These are phyloP conservation scores for Chalaropsis thielavioides DNA, from an alignment of 2,329 filamentous ascomycete species.

Conservation along the genomic window DNA sequence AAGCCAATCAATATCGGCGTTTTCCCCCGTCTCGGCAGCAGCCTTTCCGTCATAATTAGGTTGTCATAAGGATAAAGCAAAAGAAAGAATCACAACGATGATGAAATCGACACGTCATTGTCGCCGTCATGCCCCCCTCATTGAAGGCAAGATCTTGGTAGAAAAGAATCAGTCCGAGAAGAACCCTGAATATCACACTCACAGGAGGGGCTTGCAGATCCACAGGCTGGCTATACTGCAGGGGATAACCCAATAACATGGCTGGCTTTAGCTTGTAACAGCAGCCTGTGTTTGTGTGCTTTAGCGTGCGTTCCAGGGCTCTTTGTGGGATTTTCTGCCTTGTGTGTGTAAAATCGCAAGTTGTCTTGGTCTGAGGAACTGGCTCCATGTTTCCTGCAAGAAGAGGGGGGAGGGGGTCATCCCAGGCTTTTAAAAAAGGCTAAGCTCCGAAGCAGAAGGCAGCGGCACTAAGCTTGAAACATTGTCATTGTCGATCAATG, in stretches of 20 bases:
- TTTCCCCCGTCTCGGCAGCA: not conserved
- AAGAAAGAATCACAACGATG: not conserved
- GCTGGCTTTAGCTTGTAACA: not conserved
- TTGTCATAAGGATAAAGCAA: not conserved
- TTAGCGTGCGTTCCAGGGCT: not conserved
- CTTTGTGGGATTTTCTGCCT: not conserved
- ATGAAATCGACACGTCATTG: not conserved
- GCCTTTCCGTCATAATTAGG: not conserved
- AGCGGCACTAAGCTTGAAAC: constrained; percentile 1
- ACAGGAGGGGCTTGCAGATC: not conserved
- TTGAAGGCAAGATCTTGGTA: not conserved
- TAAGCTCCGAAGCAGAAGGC: not conserved
- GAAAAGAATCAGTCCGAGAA: not conserved
- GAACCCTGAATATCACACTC: not conserved
- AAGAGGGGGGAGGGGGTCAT: not conserved
- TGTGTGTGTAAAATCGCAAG: not conserved
- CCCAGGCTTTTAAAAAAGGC: not conserved
- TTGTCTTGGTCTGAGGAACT: not conserved
- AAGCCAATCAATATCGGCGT: not conserved
- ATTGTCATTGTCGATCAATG: not conserved
- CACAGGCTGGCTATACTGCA: not conserved
- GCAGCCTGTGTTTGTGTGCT: not conserved
- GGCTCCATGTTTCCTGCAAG: not conserved
- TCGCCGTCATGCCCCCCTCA: not conserved
- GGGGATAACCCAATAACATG: not conserved